phyloP scores from a whole-genome alignment of 2,329 filamentous ascomycete species.

The Venturia effusa region DNA sequence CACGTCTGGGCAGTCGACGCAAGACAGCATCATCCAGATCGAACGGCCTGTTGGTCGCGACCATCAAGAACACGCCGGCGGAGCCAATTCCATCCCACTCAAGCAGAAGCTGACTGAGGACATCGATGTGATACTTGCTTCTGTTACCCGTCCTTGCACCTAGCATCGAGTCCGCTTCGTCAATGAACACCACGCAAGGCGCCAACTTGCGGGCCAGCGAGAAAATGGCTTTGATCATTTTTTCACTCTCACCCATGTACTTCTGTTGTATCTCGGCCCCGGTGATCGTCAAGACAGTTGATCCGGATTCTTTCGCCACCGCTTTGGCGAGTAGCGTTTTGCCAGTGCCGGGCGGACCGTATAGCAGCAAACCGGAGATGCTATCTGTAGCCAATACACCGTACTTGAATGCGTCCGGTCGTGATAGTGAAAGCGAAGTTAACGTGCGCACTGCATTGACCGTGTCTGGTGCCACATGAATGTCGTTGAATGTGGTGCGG shows the following conservation, averaged over 20 bases:
- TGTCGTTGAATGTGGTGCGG: slow-evolving; percentile 75
- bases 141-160: slow-evolving; percentile 42
- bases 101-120: slow-evolving; percentile 91
- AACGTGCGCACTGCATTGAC: slow-evolving; percentile 81
- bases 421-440: slow-evolving; percentile 73
- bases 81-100: slow-evolving; percentile 92
- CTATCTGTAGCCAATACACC: slow-evolving; percentile 85
- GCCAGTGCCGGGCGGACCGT: slow-evolving; percentile 69
- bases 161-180: slow-evolving; percentile 90
- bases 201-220: slow-evolving; percentile 81
- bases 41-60: slow-evolving; percentile 90
- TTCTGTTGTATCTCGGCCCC: slow-evolving; percentile 91
- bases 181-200: slow-evolving; percentile 90
- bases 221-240: slow-evolving; percentile 90
- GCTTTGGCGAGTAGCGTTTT: slow-evolving; percentile 55
- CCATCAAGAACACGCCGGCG: slow-evolving; percentile 79
- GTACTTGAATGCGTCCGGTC: slow-evolving; percentile 92
- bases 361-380: slow-evolving; percentile 79
- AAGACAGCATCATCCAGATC: slow-evolving; percentile 85
- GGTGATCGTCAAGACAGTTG: slow-evolving; percentile 69
- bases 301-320: slow-evolving; percentile 54
- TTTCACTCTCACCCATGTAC: slow-evolving; percentile 92
- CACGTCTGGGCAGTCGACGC: slow-evolving; percentile 59
- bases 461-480: slow-evolving; percentile 72
- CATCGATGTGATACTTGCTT: slow-evolving; percentile 61